Conservation (phyloP, 768 basidiomycete genomes). For the Mycena olivaceomarginata region DNA sequence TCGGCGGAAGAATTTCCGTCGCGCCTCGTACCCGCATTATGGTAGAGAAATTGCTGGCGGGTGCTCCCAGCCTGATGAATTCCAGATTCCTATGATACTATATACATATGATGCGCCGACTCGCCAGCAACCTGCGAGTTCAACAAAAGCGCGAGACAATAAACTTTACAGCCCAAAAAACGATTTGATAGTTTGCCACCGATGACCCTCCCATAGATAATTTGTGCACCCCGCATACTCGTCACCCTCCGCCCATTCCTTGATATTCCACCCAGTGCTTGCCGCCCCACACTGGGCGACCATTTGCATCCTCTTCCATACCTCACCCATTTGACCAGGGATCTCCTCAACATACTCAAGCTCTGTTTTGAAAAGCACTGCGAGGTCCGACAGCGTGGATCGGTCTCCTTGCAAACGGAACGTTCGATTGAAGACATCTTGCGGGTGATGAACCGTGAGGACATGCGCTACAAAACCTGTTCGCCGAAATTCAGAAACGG, state of each 20-base stretch:
- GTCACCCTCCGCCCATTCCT: constrained; percentile 49
- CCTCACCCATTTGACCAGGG: constrained; percentile 41
- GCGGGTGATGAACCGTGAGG: constrained; percentile 35
- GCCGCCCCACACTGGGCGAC: constrained; percentile 52
- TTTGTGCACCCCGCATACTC: constrained; percentile 56
- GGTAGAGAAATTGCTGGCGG: too few relatives aligned
- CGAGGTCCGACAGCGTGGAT: constrained; percentile 48
- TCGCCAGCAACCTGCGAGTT: too few relatives aligned
- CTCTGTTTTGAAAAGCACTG: constrained; percentile 32
- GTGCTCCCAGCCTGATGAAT: too few relatives aligned
- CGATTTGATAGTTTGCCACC: constrained; percentile 53
- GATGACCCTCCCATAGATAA: constrained; percentile 55
- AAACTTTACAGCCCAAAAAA: constrained; percentile 35
- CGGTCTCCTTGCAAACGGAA: constrained; percentile 58
- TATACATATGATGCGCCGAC: background rate
- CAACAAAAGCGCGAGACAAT: background rate
- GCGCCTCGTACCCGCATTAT: too few relatives aligned
- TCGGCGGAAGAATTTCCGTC: too few relatives aligned
- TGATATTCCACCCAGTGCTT: constrained; percentile 59
- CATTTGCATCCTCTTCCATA: constrained; percentile 52
- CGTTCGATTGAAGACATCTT: constrained; percentile 45
- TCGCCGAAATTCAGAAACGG: background rate
- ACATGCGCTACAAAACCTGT: constrained; percentile 47
- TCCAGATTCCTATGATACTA: background rate
- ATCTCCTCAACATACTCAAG: constrained; percentile 43